phyloP scores from a whole-genome alignment of 768 basidiomycete species.

The Lactarius pseudohatsudake region DNA sequence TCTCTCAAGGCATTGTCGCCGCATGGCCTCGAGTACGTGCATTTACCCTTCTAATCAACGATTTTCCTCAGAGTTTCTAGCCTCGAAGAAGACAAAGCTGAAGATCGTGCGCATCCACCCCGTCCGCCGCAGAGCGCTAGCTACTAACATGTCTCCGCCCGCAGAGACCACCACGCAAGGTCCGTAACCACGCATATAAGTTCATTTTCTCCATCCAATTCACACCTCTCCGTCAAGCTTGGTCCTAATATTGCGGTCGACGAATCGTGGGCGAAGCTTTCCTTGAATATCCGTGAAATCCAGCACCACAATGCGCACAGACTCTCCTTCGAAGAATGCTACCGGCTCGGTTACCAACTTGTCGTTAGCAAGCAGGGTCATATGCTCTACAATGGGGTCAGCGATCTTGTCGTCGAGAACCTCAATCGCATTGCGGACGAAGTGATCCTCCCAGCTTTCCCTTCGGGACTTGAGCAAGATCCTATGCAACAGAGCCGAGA shows the following conservation, averaged over 20 bases:
- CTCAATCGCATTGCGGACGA: conserved; percentile 75
- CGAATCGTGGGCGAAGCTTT: conserved; percentile 79
- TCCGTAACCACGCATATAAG: conserved; percentile 31
- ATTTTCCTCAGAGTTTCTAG: conserved; percentile 24
- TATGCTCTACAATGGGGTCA: conserved; percentile 84
- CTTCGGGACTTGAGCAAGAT: conserved; percentile 64
- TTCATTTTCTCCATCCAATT: neutral
- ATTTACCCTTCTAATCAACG: neutral
- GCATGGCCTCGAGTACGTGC: conserved; percentile 37
- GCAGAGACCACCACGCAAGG: conserved; percentile 51
- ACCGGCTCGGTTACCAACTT: conserved; percentile 93
- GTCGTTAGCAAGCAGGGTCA: conserved; percentile 85
- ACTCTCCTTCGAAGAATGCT: conserved; percentile 90
- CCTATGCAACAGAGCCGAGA: conserved; percentile 76
- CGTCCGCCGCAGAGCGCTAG: conserved; percentile 30
- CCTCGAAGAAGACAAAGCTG: conserved; percentile 36
- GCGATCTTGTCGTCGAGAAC: conserved; percentile 75
- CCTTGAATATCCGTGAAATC: conserved; percentile 88
- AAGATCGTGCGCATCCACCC: conserved; percentile 43
- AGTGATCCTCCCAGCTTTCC: conserved; percentile 81
- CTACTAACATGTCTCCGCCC: conserved; percentile 18
- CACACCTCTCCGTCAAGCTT: conserved; percentile 46
- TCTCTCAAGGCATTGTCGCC: neutral
- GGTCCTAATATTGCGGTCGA: conserved; percentile 74
- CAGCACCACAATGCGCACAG: conserved; percentile 90